These are phyloP conservation scores for Wickerhamomyces rabaulensis DNA, from an alignment of 805 yeast genomes.

Conservation along the genomic window DNA sequence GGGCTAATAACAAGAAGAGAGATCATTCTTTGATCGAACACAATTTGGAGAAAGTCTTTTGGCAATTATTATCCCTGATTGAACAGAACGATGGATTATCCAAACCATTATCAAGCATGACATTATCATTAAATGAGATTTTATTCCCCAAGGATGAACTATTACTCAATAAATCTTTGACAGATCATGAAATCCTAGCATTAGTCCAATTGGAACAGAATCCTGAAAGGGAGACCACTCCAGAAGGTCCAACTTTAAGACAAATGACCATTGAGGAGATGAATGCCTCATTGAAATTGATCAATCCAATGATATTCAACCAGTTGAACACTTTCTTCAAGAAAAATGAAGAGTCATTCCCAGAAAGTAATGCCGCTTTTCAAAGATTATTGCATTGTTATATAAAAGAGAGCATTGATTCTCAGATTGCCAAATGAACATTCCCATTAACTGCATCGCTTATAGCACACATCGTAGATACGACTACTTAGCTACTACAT, in stretches of 20 bases:
- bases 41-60: neutral
- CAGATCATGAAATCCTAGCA: slow-evolving; percentile 29
- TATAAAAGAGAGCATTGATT: slow-evolving; percentile 3
- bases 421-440: neutral
- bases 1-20: neutral
- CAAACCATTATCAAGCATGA: slow-evolving; percentile 5
- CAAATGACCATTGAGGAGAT: neutral
- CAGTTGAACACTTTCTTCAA: slow-evolving; percentile 13
- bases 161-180: slow-evolving; percentile 26
- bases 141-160: slow-evolving; percentile 34
- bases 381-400: slow-evolving; percentile 10
- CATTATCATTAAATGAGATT: slow-evolving; percentile 24
- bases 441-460: too few relatives aligned
- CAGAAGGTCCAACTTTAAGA: neutral
- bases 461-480: too few relatives aligned
- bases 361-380: slow-evolving; percentile 10
- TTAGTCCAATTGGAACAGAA: slow-evolving; percentile 9
- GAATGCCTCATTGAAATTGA: slow-evolving; percentile 1
- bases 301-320: slow-evolving; percentile 9
- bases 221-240: neutral
- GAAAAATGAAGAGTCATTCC: slow-evolving; percentile 8
- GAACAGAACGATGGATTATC: slow-evolving; percentile 8
- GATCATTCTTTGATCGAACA: neutral
- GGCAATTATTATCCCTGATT: slow-evolving; percentile 6
- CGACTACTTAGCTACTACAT: too few relatives aligned